Evolutionary conservation across 2,329 filamentous ascomycete genomes (phyloP).

Genomic region (Cytospora mali): DNA sequence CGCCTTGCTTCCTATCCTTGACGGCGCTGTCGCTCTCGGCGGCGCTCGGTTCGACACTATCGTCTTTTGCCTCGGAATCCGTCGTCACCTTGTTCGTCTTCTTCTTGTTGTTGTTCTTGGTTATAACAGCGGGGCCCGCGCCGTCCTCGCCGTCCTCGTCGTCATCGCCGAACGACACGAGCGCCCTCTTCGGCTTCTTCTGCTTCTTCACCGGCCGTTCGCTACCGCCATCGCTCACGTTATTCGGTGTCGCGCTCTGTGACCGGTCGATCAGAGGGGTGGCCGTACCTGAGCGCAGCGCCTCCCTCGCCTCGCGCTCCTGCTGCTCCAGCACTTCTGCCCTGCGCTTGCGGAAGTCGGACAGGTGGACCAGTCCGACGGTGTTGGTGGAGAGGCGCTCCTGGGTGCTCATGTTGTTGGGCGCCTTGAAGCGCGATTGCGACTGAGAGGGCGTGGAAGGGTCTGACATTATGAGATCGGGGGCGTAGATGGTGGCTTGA

Average conservation of each 20-base stretch:
- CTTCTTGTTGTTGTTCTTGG: constrained; percentile 14
- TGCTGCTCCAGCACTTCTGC: constrained; percentile 92
- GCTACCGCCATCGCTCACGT: constrained; percentile 38
- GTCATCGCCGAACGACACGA: constrained; percentile 68
- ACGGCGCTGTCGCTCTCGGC: constrained; percentile 30
- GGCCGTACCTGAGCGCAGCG: constrained; percentile 52
- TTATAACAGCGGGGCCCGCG: constrained; percentile 36
- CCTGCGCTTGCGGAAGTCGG: constrained; percentile 93
- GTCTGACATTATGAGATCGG: constrained; percentile 43
- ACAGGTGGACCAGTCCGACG: constrained; percentile 87
- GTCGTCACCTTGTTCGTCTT: constrained; percentile 7
- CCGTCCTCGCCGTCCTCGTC: constrained; percentile 64
- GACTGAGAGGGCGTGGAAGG: constrained; percentile 30
- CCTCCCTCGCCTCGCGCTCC: constrained; percentile 76
- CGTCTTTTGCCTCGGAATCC: constrained; percentile 32
- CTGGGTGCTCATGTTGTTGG: constrained; percentile 73
- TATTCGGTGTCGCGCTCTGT: constrained; percentile 51
- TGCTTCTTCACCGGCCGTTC: constrained; percentile 43
- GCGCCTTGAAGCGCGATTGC: constrained; percentile 67
- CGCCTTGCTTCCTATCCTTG: constrained; percentile 35
- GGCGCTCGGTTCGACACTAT: neutral
- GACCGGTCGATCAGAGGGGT: constrained; percentile 43
- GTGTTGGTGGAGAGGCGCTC: constrained; percentile 83
- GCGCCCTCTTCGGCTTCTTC: constrained; percentile 51
- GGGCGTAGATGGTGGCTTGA: neutral